Conservation (phyloP, 2,329 filamentous ascomycete genomes). For the Penicillium sp. region DNA sequence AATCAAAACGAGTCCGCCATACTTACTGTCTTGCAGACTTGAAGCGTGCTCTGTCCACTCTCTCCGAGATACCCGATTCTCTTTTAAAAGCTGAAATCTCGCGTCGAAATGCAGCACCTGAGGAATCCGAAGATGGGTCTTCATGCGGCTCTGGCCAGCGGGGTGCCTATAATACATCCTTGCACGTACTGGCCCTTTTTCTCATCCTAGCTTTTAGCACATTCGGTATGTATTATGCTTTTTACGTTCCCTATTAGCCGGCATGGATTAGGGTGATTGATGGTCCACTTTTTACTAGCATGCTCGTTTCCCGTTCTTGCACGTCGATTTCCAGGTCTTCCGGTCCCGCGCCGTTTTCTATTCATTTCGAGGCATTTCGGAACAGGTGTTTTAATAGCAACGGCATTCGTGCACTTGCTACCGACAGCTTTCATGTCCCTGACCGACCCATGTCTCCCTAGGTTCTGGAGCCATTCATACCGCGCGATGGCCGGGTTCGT, state of each 20-base stretch:
- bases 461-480: constrained; percentile 74
- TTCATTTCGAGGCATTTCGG: constrained; percentile 57
- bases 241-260: too few relatives aligned
- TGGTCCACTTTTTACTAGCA: constrained; percentile 33
- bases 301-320: constrained; percentile 59
- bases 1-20: not conserved
- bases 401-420: constrained; percentile 55
- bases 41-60: constrained; percentile 17
- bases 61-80: constrained; percentile 31
- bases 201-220: constrained; percentile 55
- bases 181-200: constrained; percentile 63
- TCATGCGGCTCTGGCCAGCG: constrained; percentile 34
- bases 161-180: constrained; percentile 56
- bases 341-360: constrained; percentile 53
- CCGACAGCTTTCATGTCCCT: constrained; percentile 57
- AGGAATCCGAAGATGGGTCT: constrained; percentile 18
- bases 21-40: constrained; percentile 12
- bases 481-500: constrained; percentile 73
- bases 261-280: not conserved
- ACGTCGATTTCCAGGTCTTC: constrained; percentile 54
- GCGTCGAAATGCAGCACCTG: constrained; percentile 22
- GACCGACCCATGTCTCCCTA: constrained; percentile 62
- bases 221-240: constrained; percentile 32
- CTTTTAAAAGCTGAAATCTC: constrained; percentile 32
- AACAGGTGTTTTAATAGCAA: constrained; percentile 53